A percentile compares a stretch with the other conserved stretches of the same genome.
phyloP scores from a whole-genome alignment of 768 basidiomycete species.

The Tylopilus subfusipes region DNA sequence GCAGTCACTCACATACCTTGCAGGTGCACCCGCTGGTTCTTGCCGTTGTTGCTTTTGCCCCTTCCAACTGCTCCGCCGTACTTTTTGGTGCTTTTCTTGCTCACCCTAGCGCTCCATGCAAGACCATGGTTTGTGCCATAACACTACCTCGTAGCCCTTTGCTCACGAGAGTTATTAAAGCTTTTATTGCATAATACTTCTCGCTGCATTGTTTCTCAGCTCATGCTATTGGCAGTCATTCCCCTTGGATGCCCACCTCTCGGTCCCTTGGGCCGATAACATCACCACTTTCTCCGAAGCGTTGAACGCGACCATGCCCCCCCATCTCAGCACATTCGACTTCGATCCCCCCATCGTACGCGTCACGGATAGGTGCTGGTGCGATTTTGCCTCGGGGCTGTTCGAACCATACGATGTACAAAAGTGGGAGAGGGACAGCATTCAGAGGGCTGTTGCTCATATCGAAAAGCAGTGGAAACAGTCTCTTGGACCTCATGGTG shows the following conservation, averaged over 20 bases:
- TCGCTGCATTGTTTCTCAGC: conserved; percentile 79
- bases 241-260: conserved; percentile 58
- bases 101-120: conserved; percentile 76
- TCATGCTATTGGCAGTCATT: conserved; percentile 91
- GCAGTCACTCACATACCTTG: not conserved
- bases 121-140: conserved; percentile 66
- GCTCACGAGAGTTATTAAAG: conserved; percentile 40
- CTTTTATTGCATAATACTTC: conserved; percentile 83
- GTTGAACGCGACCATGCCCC: conserved; percentile 45
- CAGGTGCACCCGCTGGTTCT: conserved; percentile 86
- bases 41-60: conserved; percentile 72
- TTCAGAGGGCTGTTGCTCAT: conserved; percentile 42
- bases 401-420: conserved; percentile 78
- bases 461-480: conserved; percentile 33
- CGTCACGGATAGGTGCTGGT: conserved; percentile 81
- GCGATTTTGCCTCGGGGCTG: conserved; percentile 64
- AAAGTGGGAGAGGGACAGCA: conserved; percentile 68
- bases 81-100: conserved; percentile 72
- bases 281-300: conserved; percentile 73
- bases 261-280: conserved; percentile 62
- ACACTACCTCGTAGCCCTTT: not conserved
- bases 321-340: conserved; percentile 36
- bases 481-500: conserved; percentile 20
- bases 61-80: conserved; percentile 78
- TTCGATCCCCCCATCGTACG: conserved; percentile 56